Evolutionary conservation across 208 protist genomes (phyloP), one percentile per base, ranked within the genome.

Genomic region (Acanthamoeba triangularis): DNA sequence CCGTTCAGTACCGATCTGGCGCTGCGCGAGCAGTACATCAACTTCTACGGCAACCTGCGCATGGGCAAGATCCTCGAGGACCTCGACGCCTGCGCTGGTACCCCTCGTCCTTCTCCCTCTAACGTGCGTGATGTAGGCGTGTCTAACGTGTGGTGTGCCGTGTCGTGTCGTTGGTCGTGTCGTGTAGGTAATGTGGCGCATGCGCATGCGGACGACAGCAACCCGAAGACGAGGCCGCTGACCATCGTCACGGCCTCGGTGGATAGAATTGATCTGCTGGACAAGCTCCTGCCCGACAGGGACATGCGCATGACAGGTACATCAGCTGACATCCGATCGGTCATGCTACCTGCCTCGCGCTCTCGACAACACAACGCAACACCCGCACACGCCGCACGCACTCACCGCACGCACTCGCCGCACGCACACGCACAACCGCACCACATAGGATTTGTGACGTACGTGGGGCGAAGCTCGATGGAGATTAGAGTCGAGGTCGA

Each of bases 11-110:
- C 28, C 30, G 93, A 95, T 14, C 76, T 76, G 54, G 59, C 37
- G 11, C 52, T 95, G 44, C 69, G 93, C 10, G 93, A 95, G 76
- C 93, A 95, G 76, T 95, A 95, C 65, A 67, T 95, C 80, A 95
- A 87, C 59, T 80, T 82, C 47, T 95, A 95, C 41, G 93, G 93
- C 78, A 90, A 74, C 93, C 93, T 95, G 14, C 41, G 80, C 20
- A 74, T 95, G 37, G 93, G 93, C 76, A 87, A 91, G 56, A 54
- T 95, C 74, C 54, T 95, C 3, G 93, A 95, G 78, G 93, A 95
- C 65, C 35, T 95, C 30, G 93, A 95, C 65, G 93, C 93, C 47
- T 84, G 47, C 35, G 90, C 90, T 16, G 80, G 85, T 47, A 74
- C 41, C 16, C 10, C 25, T 37, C 28, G 14, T 49, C 14, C 49